phyloP scores from a whole-genome alignment of 805 yeast species.

The Clavispora fructus region DNA sequence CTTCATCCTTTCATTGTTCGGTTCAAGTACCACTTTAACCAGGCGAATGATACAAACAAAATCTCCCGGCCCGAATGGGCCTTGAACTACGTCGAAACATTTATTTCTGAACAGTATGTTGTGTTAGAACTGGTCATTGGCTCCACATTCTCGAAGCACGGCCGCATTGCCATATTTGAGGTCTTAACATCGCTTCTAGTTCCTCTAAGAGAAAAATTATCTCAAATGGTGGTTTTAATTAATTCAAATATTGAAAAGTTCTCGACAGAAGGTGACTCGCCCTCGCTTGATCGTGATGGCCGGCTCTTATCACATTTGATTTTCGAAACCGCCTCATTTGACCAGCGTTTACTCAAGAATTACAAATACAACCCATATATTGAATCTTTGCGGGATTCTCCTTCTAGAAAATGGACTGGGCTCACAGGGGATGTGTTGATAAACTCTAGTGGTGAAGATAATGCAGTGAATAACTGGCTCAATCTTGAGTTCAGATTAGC shows the following conservation, averaged over 20 bases:
- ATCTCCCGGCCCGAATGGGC: conserved; percentile 72
- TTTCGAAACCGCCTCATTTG: conserved; percentile 54
- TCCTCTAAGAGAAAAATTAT: conserved; percentile 42
- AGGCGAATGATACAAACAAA: conserved; percentile 52
- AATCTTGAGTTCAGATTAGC: conserved; percentile 50
- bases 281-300: conserved; percentile 33
- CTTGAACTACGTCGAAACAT: conserved; percentile 44
- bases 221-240: conserved; percentile 15
- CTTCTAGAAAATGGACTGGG: conserved; percentile 42
- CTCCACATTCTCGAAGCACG: conserved; percentile 20
- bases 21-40: conserved; percentile 56
- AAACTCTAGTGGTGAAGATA: conserved; percentile 29
- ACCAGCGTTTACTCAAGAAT: conserved; percentile 39
- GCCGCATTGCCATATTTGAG: conserved; percentile 30
- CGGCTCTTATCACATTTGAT: conserved; percentile 54
- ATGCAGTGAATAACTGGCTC: conserved; percentile 44
- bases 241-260: conserved; percentile 20
- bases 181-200: conserved; percentile 43
- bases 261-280: conserved; percentile 12
- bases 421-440: conserved; percentile 36
- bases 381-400: conserved; percentile 13
- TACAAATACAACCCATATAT: conserved; percentile 45
- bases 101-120: conserved; percentile 34
- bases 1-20: conserved; percentile 42
- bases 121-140: conserved; percentile 37